Evolutionary conservation across 2,329 filamentous ascomycete genomes (phyloP), one percentile per base, ranked within the genome.

Genomic region (Neonectria coccinea): DNA sequence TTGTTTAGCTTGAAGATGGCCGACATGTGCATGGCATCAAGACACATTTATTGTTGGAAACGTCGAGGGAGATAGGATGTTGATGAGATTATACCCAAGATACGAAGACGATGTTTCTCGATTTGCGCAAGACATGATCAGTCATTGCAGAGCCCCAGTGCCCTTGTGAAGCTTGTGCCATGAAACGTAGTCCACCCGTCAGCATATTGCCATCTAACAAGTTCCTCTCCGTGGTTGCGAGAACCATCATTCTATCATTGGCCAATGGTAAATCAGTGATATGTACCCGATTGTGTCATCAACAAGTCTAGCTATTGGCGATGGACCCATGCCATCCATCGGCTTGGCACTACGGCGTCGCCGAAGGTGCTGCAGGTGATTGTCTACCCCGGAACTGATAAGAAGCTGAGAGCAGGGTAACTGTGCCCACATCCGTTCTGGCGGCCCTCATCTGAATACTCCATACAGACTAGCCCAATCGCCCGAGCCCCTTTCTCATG

Each of bases 61-160:
- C 62, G 54, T 25, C 41, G 22, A 57, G 57, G 27, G n/a, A 47
- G 64, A 52, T 64, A 62, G 51, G 33, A 65, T 53, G 44, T 48
- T 66, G 47, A 52, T 62, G 59, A 65, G 59, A 72, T 67, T 73
- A 73, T 73, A 73, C 71, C 71, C 71, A 64, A 70, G 48, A 66
- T 53, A 70, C 55, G 48, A 63, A 59, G 50, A 62, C 41, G 52
- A 65, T 60, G 59, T 56, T 67, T 57, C 54, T 66, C 64, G 57
- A 22, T 42, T 31, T 55, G 29, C n/a, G 39, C 8, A 42, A 47
- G 45, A 20, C 25, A 44, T 18, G 16, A 39, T 5, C 4, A 4
- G 20, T 18, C 4, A 4, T 22, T 18, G 27, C 33, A 47, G 22
- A 56, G 50, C 61, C 67, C 10, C 59, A 47, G 52, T n/a, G 31